These are phyloP conservation scores for Flaveria brownii DNA, from an alignment of 129 eudicot genomes.

Conservation along the genomic window DNA sequence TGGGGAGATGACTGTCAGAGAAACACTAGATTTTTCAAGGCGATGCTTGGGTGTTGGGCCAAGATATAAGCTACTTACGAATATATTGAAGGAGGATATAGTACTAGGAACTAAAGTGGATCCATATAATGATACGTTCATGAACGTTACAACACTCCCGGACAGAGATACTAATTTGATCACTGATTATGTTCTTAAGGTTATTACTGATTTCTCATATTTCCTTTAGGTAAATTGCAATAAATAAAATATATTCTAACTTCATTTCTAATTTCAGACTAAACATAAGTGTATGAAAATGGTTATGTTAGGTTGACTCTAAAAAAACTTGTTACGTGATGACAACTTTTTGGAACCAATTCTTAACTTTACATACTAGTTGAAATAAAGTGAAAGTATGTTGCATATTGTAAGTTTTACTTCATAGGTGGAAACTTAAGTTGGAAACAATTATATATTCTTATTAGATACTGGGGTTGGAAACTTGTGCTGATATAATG, in stretches of 20 bases:
- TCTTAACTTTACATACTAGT: too few relatives aligned
- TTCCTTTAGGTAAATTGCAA: neutral
- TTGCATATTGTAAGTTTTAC: neutral
- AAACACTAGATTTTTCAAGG: conserved; percentile 50
- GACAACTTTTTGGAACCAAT: too few relatives aligned
- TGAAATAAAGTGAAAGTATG: neutral
- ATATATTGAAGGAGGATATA: conserved; percentile 39
- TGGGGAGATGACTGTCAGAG: conserved; percentile 57
- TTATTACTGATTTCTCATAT: neutral
- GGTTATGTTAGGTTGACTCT: too few relatives aligned
- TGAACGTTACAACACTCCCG: conserved; percentile 36
- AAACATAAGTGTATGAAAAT: neutral
- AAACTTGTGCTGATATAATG: conserved; percentile 44
- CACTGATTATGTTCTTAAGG: conserved; percentile 47
- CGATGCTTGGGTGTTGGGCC: conserved; percentile 53
- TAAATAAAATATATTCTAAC: neutral
- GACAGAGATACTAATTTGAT: conserved; percentile 32
- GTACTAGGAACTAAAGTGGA: conserved; percentile 32
- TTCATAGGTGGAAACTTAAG: neutral
- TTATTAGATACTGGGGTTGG: conserved; percentile 43
- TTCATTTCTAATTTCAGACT: neutral
- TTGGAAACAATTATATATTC: neutral
- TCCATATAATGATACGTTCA: conserved; percentile 37
- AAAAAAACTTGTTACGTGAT: too few relatives aligned
- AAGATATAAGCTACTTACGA: conserved; percentile 36